Percentiles rank a stretch among this genome's conserved stretches.
These are phyloP conservation scores for Homolaphlyctis polyrhiza DNA, from an alignment of 371 early-diverging fungal species.

Conservation along the genomic window DNA sequence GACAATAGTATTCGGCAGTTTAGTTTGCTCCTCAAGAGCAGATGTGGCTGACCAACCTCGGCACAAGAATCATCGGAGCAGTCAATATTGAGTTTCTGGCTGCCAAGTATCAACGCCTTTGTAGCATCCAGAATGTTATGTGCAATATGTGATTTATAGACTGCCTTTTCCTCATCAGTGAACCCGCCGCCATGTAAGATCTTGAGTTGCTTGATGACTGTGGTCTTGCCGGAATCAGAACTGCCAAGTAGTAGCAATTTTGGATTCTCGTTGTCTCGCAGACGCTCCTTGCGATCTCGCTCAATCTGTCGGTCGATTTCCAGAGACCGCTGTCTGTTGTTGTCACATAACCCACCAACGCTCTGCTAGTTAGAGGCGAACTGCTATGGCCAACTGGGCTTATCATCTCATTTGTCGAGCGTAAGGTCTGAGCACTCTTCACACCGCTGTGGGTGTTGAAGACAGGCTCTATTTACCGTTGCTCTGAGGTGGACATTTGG, in stretches of 20 bases:
- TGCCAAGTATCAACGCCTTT: background rate
- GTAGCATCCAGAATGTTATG: background rate
- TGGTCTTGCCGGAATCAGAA: slow-evolving; percentile 37
- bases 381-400: too few species aligned
- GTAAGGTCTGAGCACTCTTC: too few species aligned
- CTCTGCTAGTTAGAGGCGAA: too few species aligned
- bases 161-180: slow-evolving; percentile 57
- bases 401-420: too few species aligned
- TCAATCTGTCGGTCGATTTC: slow-evolving; percentile 5
- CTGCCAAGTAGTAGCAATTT: background rate
- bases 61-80: background rate
- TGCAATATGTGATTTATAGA: background rate
- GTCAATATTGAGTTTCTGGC: background rate
- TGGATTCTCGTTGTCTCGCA: background rate
- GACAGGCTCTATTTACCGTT: too few species aligned
- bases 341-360: too few species aligned
- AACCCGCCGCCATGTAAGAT: slow-evolving; percentile 88
- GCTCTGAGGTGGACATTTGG: too few species aligned
- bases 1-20: background rate
- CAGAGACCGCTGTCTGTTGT: too few species aligned
- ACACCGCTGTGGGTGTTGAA: too few species aligned
- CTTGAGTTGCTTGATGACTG: slow-evolving; percentile 35
- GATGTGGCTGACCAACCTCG: background rate
- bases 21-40: background rate
- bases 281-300: background rate